Evolutionary conservation across 768 basidiomycete genomes (phyloP).

Genomic region (Serpula lacrymans): DNA sequence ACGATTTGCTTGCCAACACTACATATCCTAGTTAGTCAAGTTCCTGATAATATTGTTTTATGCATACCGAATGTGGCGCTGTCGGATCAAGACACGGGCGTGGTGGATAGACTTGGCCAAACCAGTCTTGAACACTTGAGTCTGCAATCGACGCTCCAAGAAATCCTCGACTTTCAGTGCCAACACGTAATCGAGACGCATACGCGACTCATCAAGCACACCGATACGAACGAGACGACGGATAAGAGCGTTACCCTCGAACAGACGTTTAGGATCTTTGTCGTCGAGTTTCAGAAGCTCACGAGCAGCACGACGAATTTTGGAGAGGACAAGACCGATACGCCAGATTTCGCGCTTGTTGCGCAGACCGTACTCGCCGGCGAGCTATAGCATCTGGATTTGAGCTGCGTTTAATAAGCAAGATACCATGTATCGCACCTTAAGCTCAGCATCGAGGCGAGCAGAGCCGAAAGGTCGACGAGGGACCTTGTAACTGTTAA

Average conservation of each 20-base stretch:
- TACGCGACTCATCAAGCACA: conserved; percentile 97
- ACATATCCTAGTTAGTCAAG: conserved; percentile 5
- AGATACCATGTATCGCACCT: conserved; percentile 50
- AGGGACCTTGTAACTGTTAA: conserved; percentile 94
- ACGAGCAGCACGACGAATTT: conserved; percentile 99
- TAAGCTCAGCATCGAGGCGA: conserved; percentile 98
- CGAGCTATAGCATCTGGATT: conserved; percentile 60
- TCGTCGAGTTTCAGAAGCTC: conserved; percentile 99
- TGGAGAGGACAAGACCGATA: conserved; percentile 95
- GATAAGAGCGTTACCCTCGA: conserved; percentile 98
- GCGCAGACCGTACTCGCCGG: conserved; percentile 99
- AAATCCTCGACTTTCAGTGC: conserved; percentile 99
- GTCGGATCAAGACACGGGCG: conserved; percentile 95
- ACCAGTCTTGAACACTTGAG: conserved; percentile 99
- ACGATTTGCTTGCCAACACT: conserved; percentile 99
- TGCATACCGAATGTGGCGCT: conserved; percentile 92
- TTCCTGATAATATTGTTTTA: background rate
- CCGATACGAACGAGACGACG: conserved; percentile 97
- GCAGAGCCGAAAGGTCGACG: conserved; percentile 95
- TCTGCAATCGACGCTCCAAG: conserved; percentile 98
- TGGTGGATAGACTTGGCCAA: conserved; percentile 99
- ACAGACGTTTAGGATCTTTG: conserved; percentile 99
- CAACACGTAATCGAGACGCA: conserved; percentile 99
- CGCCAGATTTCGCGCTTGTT: conserved; percentile 99
- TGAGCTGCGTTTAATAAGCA: conserved; percentile 4